Evolutionary conservation across 2,329 filamentous ascomycete species (phyloP).

Genomic region (Talaromyces verruculosus): DNA sequence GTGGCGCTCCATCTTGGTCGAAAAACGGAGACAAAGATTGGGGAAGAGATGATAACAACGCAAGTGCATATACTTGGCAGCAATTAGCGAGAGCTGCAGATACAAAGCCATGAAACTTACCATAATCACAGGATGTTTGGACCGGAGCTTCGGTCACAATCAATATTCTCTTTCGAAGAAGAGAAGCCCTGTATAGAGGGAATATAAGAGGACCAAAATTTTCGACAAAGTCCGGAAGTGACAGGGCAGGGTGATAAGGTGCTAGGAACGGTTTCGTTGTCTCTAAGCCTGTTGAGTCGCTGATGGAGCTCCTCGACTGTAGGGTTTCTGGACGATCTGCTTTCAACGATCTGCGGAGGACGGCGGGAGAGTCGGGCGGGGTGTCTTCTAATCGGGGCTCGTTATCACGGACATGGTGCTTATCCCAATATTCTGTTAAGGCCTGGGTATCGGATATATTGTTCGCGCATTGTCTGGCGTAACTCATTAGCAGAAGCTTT

Average conservation of each 20-base stretch:
- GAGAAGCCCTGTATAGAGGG: slow-evolving; percentile 80
- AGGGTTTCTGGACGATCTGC: slow-evolving; percentile 44
- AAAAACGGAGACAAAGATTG: slow-evolving; percentile 69
- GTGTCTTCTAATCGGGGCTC: slow-evolving; percentile 45
- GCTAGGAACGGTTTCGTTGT: slow-evolving; percentile 61
- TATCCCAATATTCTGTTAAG: slow-evolving; percentile 79
- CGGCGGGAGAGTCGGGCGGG: slow-evolving; percentile 54
- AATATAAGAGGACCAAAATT: slow-evolving; percentile 90
- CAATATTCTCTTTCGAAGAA: slow-evolving; percentile 83
- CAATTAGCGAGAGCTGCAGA: slow-evolving; percentile 25
- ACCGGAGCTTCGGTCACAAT: slow-evolving; percentile 86
- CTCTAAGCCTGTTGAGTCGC: slow-evolving; percentile 44
- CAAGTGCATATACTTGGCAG: slow-evolving; percentile 79
- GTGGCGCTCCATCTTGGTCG: slow-evolving; percentile 59
- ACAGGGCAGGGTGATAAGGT: slow-evolving; percentile 81
- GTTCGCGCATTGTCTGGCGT: slow-evolving; percentile 56
- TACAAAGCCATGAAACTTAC: slow-evolving; percentile 49
- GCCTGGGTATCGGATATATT: slow-evolving; percentile 62
- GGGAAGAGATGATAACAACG: slow-evolving; percentile 87
- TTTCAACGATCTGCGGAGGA: slow-evolving; percentile 53
- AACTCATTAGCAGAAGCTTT: slow-evolving; percentile 23
- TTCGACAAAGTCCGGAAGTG: slow-evolving; percentile 72
- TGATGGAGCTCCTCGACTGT: slow-evolving; percentile 41
- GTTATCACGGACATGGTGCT: slow-evolving; percentile 38
- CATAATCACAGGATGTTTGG: slow-evolving; percentile 81